Conservation (phyloP, 192 early-diverging fungal genomes). For the Coemansia sp. region DNA sequence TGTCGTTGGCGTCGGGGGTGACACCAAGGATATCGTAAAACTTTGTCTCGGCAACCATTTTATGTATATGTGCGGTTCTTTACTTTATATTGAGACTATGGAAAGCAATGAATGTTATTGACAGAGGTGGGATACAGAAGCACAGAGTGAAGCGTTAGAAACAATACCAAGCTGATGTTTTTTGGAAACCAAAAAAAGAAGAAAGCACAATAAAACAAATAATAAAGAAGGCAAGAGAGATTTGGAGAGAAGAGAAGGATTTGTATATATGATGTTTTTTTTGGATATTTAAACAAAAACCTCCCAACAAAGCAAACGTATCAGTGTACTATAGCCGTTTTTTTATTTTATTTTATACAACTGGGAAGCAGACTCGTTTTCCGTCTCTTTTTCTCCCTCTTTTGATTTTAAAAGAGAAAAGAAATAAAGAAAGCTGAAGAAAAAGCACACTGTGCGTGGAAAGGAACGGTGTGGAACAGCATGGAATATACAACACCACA, state of each 20-base stretch:
- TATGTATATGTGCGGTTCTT: background rate
- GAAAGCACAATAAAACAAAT: background rate
- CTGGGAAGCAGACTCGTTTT: background rate
- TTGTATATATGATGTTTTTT: no score
- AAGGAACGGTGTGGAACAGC: conserved; percentile 6
- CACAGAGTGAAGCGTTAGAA: background rate
- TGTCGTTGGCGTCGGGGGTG: conserved; percentile 67
- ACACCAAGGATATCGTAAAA: conserved; percentile 91
- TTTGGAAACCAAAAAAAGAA: no score
- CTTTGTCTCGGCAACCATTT: conserved; percentile 76
- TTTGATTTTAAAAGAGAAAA: background rate
- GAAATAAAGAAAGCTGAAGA: background rate
- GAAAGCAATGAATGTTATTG: background rate
- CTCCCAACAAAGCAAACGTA: no score
- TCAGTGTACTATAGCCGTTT: no score
- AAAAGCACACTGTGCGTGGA: conserved; percentile 1
- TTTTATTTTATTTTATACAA: background rate
- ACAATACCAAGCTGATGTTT: background rate
- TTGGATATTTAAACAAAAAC: no score
- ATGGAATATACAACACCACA: background rate
- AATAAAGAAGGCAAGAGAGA: conserved; percentile 1
- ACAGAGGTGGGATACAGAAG: no score
- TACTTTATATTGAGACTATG: background rate
- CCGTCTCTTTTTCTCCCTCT: no score
- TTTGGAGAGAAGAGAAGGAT: conserved; percentile 7